Evolutionary conservation across 306 rosid species (phyloP).

Genomic region (Citrullus amarus): DNA sequence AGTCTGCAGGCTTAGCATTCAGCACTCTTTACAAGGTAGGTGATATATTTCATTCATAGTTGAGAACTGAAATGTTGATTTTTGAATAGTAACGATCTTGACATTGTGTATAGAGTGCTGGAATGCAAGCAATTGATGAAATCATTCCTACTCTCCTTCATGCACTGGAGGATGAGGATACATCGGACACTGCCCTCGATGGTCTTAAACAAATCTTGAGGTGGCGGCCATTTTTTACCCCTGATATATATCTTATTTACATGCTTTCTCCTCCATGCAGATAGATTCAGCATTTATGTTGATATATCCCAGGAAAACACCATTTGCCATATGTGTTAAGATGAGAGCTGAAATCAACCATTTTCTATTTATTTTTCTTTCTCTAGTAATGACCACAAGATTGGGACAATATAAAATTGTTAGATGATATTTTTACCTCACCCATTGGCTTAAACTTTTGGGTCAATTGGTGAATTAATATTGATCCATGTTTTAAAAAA

Average conservation of each 20-base stretch:
- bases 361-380: background rate
- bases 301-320: background rate
- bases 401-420: background rate
- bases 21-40: constrained; percentile 89
- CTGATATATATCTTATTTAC: background rate
- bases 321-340: background rate
- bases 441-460: no score
- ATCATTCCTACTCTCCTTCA: constrained; percentile 91
- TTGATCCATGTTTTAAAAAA: no score
- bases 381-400: background rate
- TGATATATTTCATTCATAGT: background rate
- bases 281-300: background rate
- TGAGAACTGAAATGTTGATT: background rate
- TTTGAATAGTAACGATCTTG: background rate
- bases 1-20: constrained; percentile 90
- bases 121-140: constrained; percentile 97
- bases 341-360: background rate
- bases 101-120: constrained; percentile 60
- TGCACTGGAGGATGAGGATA: constrained; percentile 82
- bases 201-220: constrained; percentile 97
- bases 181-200: constrained; percentile 92
- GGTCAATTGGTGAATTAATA: background rate
- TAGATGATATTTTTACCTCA: no score
- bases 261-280: background rate
- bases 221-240: constrained; percentile 17